Evolutionary conservation across 1,284 basidiomycete genomes (phyloP), one percentile per base, ranked within the genome.

Genomic region (Xanthoconium separans): DNA sequence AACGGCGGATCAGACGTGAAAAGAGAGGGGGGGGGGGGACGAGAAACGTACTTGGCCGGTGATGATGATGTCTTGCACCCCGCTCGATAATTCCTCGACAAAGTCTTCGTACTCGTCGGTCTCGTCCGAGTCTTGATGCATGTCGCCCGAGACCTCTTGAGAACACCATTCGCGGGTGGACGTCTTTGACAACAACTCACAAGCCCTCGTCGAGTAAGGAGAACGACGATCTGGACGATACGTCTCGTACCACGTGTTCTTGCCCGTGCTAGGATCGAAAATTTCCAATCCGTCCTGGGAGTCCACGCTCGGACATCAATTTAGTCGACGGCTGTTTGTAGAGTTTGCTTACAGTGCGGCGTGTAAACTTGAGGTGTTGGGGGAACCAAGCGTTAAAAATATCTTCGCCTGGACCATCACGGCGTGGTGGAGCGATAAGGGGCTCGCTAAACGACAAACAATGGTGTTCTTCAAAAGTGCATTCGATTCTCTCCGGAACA

Each of bases 351-450:
- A 78, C 79, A 49, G 70, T 56, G 29, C 60, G 57, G 40, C 70
- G 65, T 31, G 58, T 65, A 50, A 78, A 58, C 10, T 55, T 60
- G 40, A 69, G 39, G 34, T 71, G 65, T 55, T 58, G 63, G 36
- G 79, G 78, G 27, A 79, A 54, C 77, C 76, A 80, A 16, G 75
- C 77, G 53, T 75, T 77, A 37, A 78, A 66, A 45, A 78, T 57
- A 51, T 73, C 62, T 60, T 80, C 74, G 20, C 75, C 75, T 11
- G 69, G 64, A 34, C 65, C 70, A 27, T 68, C 60, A 33, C 31
- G 57, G 46, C 65, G 63, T 39, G 70, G 64, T 2, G 75, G 76
- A 31, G 68, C 61, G 31, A 52, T n/a, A 41, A 80, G 61, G 6
- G 72, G 72, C 34, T 71, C 66, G 31, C 70, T 65, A 12, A 71